Evolutionary conservation across 1,284 basidiomycete species (phyloP).

Genomic region (Stereum hirsutum): DNA sequence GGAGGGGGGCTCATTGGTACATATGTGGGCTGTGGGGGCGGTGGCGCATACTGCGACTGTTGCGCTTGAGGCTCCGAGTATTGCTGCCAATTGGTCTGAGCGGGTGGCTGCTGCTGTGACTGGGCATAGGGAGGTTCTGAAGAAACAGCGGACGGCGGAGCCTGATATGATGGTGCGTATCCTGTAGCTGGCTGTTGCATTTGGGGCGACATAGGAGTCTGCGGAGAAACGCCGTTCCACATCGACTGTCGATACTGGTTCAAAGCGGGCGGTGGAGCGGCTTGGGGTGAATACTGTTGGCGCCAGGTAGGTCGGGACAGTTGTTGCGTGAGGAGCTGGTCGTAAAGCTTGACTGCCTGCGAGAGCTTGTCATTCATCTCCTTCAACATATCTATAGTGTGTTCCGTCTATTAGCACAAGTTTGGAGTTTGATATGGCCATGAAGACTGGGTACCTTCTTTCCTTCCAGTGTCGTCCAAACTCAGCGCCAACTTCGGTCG

Average conservation of each 20-base stretch:
- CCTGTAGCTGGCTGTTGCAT: slow-evolving; percentile 12
- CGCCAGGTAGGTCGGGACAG: slow-evolving; percentile 58
- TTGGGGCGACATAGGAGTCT: slow-evolving; percentile 17
- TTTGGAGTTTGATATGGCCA: background rate
- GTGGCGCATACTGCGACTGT: slow-evolving; percentile 8
- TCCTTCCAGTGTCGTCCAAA: slow-evolving; percentile 79
- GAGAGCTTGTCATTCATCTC: slow-evolving; percentile 95
- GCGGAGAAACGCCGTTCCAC: slow-evolving; percentile 11
- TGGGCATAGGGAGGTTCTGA: slow-evolving; percentile 16
- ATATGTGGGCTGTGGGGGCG: background rate
- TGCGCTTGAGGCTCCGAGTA: slow-evolving; percentile 1
- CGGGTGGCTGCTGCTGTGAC: slow-evolving; percentile 12
- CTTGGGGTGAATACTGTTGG: slow-evolving; percentile 19
- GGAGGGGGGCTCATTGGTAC: slow-evolving; percentile 5
- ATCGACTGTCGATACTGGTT: slow-evolving; percentile 10
- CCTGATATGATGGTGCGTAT: no score
- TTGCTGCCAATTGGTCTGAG: slow-evolving; percentile 5
- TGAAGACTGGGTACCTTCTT: slow-evolving; percentile 49
- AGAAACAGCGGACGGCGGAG: background rate
- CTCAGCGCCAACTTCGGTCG: slow-evolving; percentile 80
- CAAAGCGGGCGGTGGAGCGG: slow-evolving; percentile 8
- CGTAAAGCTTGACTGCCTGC: slow-evolving; percentile 86
- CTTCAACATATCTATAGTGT: slow-evolving; percentile 59
- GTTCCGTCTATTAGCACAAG: slow-evolving; percentile 1
- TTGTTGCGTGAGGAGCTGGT: slow-evolving; percentile 81